These are phyloP conservation scores for Diutina ranongensis DNA, from an alignment of 1,139 yeast species.

Conservation along the genomic window DNA sequence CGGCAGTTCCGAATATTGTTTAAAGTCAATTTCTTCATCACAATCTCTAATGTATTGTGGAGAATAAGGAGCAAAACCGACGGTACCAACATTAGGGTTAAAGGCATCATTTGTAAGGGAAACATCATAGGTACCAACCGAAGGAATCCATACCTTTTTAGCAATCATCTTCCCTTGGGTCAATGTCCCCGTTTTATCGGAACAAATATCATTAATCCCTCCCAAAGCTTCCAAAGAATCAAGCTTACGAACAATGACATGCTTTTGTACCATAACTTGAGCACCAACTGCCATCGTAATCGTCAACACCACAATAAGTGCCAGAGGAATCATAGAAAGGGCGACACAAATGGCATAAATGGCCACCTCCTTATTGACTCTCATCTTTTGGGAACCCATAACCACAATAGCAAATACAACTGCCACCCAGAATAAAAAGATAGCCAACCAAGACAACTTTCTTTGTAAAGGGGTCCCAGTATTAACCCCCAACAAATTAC, in stretches of 20 bases:
- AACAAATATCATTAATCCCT: conserved; percentile 70
- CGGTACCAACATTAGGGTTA: conserved; percentile 58
- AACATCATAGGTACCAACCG: conserved; percentile 54
- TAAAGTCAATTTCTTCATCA: conserved; percentile 27
- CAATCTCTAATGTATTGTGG: conserved; percentile 29
- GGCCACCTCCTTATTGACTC: conserved; percentile 60
- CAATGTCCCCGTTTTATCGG: conserved; percentile 75
- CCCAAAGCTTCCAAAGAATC: conserved; percentile 76
- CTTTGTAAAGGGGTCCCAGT: conserved; percentile 72
- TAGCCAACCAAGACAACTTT: conserved; percentile 59
- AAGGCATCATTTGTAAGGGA: conserved; percentile 55
- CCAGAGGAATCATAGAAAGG: conserved; percentile 74
- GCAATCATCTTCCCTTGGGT: conserved; percentile 76
- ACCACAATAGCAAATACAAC: conserved; percentile 69
- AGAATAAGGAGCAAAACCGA: conserved; percentile 29
- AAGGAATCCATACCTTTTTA: conserved; percentile 67
- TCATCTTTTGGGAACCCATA: conserved; percentile 65
- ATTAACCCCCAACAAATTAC: conserved; percentile 62
- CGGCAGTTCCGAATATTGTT: conserved; percentile 11
- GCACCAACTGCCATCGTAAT: conserved; percentile 86
- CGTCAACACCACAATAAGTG: conserved; percentile 68
- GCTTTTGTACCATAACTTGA: conserved; percentile 58
- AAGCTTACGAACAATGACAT: conserved; percentile 67
- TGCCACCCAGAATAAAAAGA: conserved; percentile 56
- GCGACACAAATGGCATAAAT: conserved; percentile 79